phyloP scores from a whole-genome alignment of 441 rosid species.

The Populus hybrid region DNA sequence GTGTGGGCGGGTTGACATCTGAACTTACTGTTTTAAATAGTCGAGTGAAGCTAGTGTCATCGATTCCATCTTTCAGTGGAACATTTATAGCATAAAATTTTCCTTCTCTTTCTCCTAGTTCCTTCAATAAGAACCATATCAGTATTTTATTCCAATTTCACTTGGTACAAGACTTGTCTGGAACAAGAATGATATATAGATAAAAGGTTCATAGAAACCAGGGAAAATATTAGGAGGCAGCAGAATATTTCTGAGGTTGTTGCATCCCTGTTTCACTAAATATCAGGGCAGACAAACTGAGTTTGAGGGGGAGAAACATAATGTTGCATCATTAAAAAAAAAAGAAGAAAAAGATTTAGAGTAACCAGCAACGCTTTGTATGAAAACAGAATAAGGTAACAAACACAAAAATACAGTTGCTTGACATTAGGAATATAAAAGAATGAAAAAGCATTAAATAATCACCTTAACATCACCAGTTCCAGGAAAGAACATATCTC shows the following conservation, averaged over 20 bases:
- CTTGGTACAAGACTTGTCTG: slow-evolving; percentile 15
- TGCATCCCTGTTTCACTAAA: not conserved
- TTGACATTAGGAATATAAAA: not conserved
- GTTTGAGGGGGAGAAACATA: not conserved
- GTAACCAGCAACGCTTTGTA: not conserved
- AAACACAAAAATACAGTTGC: not conserved
- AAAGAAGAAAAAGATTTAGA: not conserved
- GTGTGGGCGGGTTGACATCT: slow-evolving; percentile 10
- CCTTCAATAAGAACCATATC: slow-evolving; percentile 57
- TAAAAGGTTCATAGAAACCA: not conserved
- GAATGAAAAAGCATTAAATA: slow-evolving; percentile 7
- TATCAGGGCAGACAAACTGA: not conserved
- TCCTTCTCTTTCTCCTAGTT: slow-evolving; percentile 95
- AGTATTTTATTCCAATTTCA: slow-evolving; percentile 19
- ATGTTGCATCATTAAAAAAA: not conserved
- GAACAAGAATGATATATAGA: slow-evolving; percentile 2
- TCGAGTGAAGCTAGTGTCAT: slow-evolving; percentile 88
- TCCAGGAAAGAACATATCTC: slow-evolving; percentile 97
- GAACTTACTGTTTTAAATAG: slow-evolving; percentile 85
- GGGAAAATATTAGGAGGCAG: not conserved
- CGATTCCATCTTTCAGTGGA: slow-evolving; percentile 96
- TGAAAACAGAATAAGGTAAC: not conserved
- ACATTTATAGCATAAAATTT: slow-evolving; percentile 95
- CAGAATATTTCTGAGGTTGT: not conserved
- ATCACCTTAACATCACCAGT: slow-evolving; percentile 97